Percentiles rank a stretch among this genome's conserved stretches.
Conservation (phyloP, 805 yeast species). For the Martiniozyma abietophila region DNA sequence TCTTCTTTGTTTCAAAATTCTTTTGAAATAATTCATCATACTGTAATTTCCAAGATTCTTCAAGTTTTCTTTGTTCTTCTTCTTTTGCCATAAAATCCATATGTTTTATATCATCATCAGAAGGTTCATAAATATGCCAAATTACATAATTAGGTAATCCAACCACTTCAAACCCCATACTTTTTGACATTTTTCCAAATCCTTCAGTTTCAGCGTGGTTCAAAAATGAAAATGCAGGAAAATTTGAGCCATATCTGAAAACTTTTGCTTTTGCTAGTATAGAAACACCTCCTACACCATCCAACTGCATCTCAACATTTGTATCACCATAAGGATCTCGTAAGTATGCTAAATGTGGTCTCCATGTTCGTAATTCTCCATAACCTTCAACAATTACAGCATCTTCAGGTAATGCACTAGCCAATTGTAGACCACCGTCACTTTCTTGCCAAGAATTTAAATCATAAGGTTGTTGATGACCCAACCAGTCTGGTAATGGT, state of each 20-base stretch:
- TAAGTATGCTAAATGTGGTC: conserved; percentile 71
- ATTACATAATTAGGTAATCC: conserved; percentile 85
- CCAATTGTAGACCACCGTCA: conserved; percentile 61
- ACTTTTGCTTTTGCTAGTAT: conserved; percentile 66
- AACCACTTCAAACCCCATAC: conserved; percentile 74
- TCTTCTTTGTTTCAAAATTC: conserved; percentile 70
- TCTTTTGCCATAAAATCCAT: conserved; percentile 88
- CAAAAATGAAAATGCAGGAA: conserved; percentile 76
- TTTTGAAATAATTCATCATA: conserved; percentile 66
- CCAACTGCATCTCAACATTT: conserved; percentile 57
- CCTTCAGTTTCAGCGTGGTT: conserved; percentile 88
- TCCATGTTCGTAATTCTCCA: conserved; percentile 79
- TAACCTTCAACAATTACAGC: conserved; percentile 86
- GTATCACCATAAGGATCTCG: conserved; percentile 54
- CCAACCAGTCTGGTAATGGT: conserved; percentile 87
- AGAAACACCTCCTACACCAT: conserved; percentile 85
- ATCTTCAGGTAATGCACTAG: conserved; percentile 58
- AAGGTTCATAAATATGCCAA: conserved; percentile 88
- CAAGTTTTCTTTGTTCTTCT: conserved; percentile 56
- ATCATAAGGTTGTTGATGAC: conserved; percentile 90
- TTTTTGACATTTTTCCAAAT: conserved; percentile 71
- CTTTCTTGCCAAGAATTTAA: conserved; percentile 95
- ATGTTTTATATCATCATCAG: conserved; percentile 69
- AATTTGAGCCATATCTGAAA: conserved; percentile 71
- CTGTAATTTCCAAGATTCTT: too few species aligned